These are phyloP conservation scores for Mycena venus DNA, from an alignment of 768 basidiomycete genomes.

Conservation along the genomic window DNA sequence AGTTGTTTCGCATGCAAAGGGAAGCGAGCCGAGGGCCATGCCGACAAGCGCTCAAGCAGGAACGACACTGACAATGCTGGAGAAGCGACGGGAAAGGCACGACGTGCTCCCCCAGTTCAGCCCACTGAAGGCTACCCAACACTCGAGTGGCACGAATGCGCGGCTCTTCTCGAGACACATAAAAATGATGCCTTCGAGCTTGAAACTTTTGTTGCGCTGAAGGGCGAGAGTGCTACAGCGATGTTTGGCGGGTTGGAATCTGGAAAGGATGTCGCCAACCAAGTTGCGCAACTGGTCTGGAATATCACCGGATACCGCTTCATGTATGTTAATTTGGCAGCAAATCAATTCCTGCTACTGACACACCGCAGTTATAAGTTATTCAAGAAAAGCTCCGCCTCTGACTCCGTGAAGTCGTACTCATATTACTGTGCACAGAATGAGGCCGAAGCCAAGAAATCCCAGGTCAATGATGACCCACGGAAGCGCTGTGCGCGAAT, in stretches of 20 bases:
- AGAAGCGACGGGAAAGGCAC: neutral
- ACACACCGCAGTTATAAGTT: neutral
- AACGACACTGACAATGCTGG: neutral
- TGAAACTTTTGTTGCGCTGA: neutral
- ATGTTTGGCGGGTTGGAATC: neutral
- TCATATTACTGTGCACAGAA: no score
- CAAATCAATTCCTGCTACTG: neutral
- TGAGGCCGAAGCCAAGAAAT: no score
- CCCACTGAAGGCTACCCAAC: neutral
- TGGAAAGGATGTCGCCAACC: neutral
- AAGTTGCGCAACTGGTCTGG: neutral
- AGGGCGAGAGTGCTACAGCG: neutral
- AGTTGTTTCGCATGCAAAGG: neutral
- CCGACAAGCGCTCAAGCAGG: neutral
- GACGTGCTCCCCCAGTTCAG: neutral
- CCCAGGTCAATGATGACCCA: no score
- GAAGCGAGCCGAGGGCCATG: neutral
- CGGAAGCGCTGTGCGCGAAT: no score
- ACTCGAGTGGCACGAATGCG: slow-evolving; percentile 7
- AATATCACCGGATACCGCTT: neutral
- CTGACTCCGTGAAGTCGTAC: neutral
- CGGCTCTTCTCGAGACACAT: neutral
- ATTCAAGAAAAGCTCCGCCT: neutral
- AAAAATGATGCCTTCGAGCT: slow-evolving; percentile 7
- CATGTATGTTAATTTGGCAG: neutral